Evolutionary conservation across 768 basidiomycete genomes (phyloP), one percentile per base, ranked within the genome.

Genomic region (Pulveroboletus sp.): DNA sequence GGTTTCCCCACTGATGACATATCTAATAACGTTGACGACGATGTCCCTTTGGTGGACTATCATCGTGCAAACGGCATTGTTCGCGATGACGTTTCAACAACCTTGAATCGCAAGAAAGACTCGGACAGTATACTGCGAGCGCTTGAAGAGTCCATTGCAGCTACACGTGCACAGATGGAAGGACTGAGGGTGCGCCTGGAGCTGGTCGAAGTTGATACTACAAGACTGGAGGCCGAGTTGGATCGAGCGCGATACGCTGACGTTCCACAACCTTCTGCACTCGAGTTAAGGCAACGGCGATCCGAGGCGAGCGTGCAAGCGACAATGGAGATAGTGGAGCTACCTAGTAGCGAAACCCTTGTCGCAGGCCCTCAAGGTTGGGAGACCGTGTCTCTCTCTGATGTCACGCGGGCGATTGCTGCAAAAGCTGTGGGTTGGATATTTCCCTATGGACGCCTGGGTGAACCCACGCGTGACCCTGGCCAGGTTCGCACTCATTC

Each of bases 101-200:
- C 29, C 36, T 20, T 16, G 14, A 40, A 47, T 14, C 13, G 8
- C 17, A 58, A 48, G 16, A 2, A 40, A 7, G 38, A 47, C 6
- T 25, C 42, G 5, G 62, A 51, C 37, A 19, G n/a, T 14, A 24
- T 32, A 11, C 27, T 67, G 21, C 49, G 33, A 16, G 49, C 51
- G 7, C 59, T 67, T 5, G 63, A 63, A 45, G 45, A 43, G 35
- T 69, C 67, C 17, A 50, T 67, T 29, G 33, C 46, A 5, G 40
- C 12, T 17, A 67, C 63, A n/a, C 63, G 59, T 13, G 41, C 42
- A 3, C 58, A 67, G 21, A 37, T 67, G 27, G 62, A 67, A 17
- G 43, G 24, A 4, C 61, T 67, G 23, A 55, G 47, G 31, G n/a
- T 58, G 36, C 67, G 67, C 13, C 32, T 67, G 33, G 65, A 69